A percentile compares a stretch with the other conserved stretches of the same genome.
Conservation (phyloP, 768 basidiomycete genomes). For the Exsudoporus frostii region DNA sequence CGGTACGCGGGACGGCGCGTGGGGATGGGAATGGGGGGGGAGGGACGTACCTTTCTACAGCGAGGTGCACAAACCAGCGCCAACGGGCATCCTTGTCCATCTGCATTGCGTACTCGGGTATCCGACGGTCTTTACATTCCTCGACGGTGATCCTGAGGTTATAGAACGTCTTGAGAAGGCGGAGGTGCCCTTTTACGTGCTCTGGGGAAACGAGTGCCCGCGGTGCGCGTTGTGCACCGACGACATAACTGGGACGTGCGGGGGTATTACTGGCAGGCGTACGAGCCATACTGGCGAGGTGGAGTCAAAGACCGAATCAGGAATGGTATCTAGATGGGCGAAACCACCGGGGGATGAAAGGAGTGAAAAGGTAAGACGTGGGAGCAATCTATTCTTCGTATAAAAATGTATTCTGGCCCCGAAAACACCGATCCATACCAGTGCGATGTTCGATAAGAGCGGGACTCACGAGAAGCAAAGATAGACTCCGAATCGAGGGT, state of each 20-base stretch:
- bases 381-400: slow-evolving; percentile 4
- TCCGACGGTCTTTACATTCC: slow-evolving; percentile 23
- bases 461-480: neutral
- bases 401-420: slow-evolving; percentile 1
- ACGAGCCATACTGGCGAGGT: neutral
- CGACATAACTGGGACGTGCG: slow-evolving; percentile 8
- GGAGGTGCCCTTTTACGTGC: slow-evolving; percentile 35
- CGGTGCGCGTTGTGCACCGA: slow-evolving; percentile 17
- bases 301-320: neutral
- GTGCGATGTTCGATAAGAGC: slow-evolving; percentile 4
- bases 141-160: slow-evolving; percentile 30
- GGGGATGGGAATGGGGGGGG: neutral
- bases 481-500: neutral
- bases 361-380: slow-evolving; percentile 3
- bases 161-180: slow-evolving; percentile 33
- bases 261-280: neutral
- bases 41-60: slow-evolving; percentile 34
- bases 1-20: neutral
- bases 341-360: neutral
- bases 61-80: slow-evolving; percentile 40
- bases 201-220: slow-evolving; percentile 30
- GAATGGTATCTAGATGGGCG: neutral
- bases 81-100: slow-evolving; percentile 33
- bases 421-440: slow-evolving; percentile 3
- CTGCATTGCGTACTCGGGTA: slow-evolving; percentile 24